Percentiles rank a stretch among this genome's conserved stretches.
These are phyloP conservation scores for Biscutella laevigata DNA, from an alignment of 441 rosid species.

Conservation along the genomic window DNA sequence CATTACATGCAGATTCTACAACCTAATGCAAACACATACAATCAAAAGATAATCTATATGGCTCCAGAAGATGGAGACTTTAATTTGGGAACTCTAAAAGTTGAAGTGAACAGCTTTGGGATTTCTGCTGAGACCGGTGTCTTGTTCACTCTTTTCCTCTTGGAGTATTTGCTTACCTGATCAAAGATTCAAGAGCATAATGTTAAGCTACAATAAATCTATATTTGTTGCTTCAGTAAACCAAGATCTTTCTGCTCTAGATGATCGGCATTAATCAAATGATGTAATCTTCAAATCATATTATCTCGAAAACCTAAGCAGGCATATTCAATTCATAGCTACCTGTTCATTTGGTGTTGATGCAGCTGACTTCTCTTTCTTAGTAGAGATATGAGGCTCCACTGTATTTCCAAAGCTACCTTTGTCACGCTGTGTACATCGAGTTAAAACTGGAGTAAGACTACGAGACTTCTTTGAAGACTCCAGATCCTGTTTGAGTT, in stretches of 20 bases:
- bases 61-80: conserved; percentile 36
- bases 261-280: not conserved
- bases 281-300: not conserved
- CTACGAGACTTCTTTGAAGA: conserved; percentile 34
- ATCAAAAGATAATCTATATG: conserved; percentile 8
- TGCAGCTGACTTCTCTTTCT: conserved; percentile 35
- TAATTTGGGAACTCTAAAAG: conserved; percentile 69
- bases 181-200: conserved; percentile 4
- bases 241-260: conserved; percentile 29
- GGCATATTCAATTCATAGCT: not conserved
- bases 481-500: conserved; percentile 41
- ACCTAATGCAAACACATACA: not conserved
- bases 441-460: conserved; percentile 35
- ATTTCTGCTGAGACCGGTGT: conserved; percentile 25
- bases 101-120: conserved; percentile 57
- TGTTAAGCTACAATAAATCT: too few species aligned
- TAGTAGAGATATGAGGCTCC: conserved; percentile 21
- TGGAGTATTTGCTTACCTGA: conserved; percentile 44
- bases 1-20: conserved; percentile 8
- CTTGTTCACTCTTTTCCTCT: conserved; percentile 49
- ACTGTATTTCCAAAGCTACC: conserved; percentile 10
- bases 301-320: not conserved
- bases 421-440: conserved; percentile 27
- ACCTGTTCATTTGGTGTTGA: conserved; percentile 23
- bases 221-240: not conserved